These are phyloP conservation scores for Microbotryum silenes-acaulis DNA, from an alignment of 1,284 basidiomycete species.

Conservation along the genomic window DNA sequence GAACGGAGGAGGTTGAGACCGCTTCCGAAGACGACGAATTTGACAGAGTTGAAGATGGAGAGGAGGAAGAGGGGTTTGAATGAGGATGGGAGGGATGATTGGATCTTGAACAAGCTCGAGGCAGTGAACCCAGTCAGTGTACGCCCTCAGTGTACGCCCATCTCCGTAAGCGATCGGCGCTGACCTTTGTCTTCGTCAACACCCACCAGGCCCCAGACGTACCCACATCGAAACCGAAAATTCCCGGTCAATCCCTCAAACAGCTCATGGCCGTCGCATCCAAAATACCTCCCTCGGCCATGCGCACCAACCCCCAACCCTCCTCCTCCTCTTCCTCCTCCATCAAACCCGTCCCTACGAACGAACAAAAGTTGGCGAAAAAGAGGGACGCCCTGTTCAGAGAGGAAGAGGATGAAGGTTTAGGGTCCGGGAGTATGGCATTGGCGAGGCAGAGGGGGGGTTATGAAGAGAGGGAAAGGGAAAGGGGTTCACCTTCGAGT, in stretches of 20 bases:
- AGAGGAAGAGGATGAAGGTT: conserved; percentile 14
- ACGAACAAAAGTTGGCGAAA: conserved; percentile 17
- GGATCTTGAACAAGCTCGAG: no score
- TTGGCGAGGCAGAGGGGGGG: conserved; percentile 4
- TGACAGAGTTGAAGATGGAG: conserved; percentile 25
- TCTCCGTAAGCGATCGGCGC: no score
- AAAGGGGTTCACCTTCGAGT: no score
- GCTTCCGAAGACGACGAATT: conserved; percentile 27
- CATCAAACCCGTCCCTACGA: conserved; percentile 3
- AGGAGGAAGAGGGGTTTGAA: conserved; percentile 24
- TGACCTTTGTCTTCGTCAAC: no score
- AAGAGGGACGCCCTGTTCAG: conserved; percentile 19
- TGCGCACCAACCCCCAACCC: conserved; percentile 2
- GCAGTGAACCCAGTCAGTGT: no score
- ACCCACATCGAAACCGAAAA: no score
- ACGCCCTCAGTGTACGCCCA: no score
- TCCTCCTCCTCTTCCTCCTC: neutral
- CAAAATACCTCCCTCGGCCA: no score
- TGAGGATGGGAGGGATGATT: conserved; percentile 27
- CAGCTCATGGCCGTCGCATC: conserved; percentile 4
- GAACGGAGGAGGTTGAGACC: conserved; percentile 2
- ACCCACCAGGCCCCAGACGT: no score
- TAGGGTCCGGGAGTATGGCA: conserved; percentile 21
- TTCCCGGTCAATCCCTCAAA: neutral
- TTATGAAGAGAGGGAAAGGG: no score